Percentiles rank a stretch among this genome's conserved stretches.
Conservation (phyloP, 1,284 basidiomycete genomes). For the Lentinula novae-zelandiae region DNA sequence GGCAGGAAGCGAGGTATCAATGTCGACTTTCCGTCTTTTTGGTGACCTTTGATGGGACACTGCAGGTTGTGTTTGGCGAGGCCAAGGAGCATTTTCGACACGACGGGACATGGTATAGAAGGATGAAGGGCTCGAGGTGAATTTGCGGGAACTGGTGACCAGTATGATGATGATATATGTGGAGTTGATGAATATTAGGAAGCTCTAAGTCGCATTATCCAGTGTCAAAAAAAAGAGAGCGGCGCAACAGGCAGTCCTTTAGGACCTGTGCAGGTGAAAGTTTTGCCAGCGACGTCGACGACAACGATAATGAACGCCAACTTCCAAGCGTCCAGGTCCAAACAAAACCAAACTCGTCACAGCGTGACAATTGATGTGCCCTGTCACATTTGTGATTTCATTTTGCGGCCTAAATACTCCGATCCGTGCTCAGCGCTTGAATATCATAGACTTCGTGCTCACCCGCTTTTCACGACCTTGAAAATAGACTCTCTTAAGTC, state of each 20-base stretch:
- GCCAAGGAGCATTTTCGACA: constrained; percentile 15
- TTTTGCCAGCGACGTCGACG: constrained; percentile 13
- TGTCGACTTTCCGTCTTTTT: constrained; percentile 13
- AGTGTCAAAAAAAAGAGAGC: constrained; percentile 15
- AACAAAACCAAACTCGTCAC: background rate
- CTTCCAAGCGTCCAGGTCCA: background rate
- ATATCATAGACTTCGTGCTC: background rate
- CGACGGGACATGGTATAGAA: constrained; percentile 15
- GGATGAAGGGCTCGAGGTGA: constrained; percentile 13
- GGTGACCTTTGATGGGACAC: constrained; percentile 16
- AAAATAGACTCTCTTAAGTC: background rate
- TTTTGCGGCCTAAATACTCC: background rate
- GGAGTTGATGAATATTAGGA: constrained; percentile 16
- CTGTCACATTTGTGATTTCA: background rate
- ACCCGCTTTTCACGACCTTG: background rate
- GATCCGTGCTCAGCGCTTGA: background rate
- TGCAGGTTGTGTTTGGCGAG: constrained; percentile 15
- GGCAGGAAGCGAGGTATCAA: background rate
- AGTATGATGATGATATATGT: constrained; percentile 17
- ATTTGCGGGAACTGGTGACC: constrained; percentile 8
- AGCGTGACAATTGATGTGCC: background rate
- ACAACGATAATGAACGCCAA: constrained; percentile 11
- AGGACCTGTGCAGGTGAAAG: constrained; percentile 3
- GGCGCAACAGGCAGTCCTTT: constrained; percentile 8
- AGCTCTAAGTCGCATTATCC: constrained; percentile 40